These are phyloP conservation scores for Lentinula lateritia DNA, from an alignment of 768 basidiomycete genomes.

Conservation along the genomic window DNA sequence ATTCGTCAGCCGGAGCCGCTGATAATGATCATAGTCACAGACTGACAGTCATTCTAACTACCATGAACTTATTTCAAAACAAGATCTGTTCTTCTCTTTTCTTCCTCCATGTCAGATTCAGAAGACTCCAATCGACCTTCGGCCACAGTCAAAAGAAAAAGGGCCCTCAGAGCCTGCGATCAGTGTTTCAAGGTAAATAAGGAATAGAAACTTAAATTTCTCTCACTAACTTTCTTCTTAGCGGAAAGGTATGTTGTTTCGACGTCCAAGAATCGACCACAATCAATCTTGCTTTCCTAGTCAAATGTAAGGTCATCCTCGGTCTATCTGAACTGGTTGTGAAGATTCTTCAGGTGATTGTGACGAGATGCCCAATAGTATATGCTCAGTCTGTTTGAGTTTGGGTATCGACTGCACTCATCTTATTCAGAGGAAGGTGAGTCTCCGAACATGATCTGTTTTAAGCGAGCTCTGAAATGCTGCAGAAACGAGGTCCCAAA, in stretches of 20 bases:
- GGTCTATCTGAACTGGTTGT: not conserved
- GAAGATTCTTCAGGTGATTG: not conserved
- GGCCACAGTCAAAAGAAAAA: not conserved
- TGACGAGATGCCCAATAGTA: not conserved
- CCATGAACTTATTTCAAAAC: not conserved
- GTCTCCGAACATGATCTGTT: not conserved
- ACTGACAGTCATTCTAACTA: no score
- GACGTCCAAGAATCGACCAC: not conserved
- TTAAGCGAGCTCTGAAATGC: not conserved
- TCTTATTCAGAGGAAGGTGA: not conserved
- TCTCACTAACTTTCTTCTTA: not conserved
- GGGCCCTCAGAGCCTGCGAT: not conserved
- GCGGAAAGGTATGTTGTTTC: not conserved
- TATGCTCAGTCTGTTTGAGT: slow-evolving; percentile 3
- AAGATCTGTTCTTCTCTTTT: not conserved
- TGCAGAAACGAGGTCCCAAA: slow-evolving; percentile 5
- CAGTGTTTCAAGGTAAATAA: not conserved
- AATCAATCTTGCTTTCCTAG: not conserved
- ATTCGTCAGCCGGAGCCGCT: not conserved
- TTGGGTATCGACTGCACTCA: slow-evolving; percentile 1
- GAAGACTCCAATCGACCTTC: not conserved
- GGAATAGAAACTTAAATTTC: not conserved
- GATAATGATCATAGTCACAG: not conserved
- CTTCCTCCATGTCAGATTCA: not conserved
- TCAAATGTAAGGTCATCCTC: not conserved